Evolutionary conservation across 306 rosid species (phyloP).

Genomic region (Mimosa pudica): DNA sequence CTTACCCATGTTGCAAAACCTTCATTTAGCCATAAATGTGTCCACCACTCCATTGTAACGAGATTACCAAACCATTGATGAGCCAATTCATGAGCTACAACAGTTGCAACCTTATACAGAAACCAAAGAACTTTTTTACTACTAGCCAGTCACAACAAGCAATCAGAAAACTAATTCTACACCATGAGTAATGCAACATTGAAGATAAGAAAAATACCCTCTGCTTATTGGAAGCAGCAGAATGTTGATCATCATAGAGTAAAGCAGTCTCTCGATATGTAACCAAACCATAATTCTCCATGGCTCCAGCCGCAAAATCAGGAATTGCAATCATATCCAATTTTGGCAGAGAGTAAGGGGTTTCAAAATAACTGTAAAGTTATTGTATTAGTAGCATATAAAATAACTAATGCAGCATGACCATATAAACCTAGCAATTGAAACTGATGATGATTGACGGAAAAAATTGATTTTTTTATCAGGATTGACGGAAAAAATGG

Average conservation of each 20-base stretch:
- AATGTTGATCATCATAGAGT: constrained; percentile 85
- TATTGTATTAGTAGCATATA: constrained; percentile 31
- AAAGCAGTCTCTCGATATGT: constrained; percentile 93
- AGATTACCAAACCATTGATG: constrained; percentile 99
- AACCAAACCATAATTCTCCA: constrained; percentile 97
- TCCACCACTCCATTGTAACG: constrained; percentile 99
- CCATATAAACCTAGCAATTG: constrained; percentile 18
- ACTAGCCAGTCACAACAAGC: constrained; percentile 12
- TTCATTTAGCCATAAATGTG: constrained; percentile 97
- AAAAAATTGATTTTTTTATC: background rate
- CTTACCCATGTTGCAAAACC: constrained; percentile 98
- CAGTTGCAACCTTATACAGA: constrained; percentile 75
- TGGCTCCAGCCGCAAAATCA: constrained; percentile 97
- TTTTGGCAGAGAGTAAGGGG: constrained; percentile 87
- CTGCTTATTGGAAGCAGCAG: constrained; percentile 91
- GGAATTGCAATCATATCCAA: constrained; percentile 97
- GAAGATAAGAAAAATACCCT: constrained; percentile 56
- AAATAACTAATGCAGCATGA: constrained; percentile 34
- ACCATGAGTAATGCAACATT: constrained; percentile 28
- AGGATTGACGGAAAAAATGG: background rate
- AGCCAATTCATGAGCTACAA: constrained; percentile 95
- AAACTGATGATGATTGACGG: constrained; percentile 15
- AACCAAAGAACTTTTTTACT: constrained; percentile 34
- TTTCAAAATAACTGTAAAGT: constrained; percentile 76
- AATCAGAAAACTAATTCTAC: constrained; percentile 17